phyloP scores from a whole-genome alignment of 495 filamentous ascomycete genomes.

The Corynascus novoguineensis region DNA sequence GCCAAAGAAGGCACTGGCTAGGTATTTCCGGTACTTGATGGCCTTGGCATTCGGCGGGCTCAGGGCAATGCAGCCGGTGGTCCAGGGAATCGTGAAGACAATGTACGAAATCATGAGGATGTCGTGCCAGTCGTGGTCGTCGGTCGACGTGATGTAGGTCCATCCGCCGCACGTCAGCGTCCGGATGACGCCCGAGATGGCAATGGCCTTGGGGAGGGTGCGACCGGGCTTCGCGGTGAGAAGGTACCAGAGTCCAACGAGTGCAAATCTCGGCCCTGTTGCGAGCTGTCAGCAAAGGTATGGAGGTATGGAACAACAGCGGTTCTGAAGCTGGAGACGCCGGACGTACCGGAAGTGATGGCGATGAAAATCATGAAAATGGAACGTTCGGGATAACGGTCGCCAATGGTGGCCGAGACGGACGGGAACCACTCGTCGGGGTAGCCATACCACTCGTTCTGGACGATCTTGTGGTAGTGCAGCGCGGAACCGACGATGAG shows the following conservation, averaged over 20 bases:
- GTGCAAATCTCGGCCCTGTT: conserved; percentile 77
- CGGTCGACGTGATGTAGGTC: conserved; percentile 98
- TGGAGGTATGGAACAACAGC: neutral
- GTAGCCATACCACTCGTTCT: conserved; percentile 96
- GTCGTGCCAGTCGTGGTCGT: conserved; percentile 98
- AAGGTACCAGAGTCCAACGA: conserved; percentile 90
- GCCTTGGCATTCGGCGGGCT: conserved; percentile 82
- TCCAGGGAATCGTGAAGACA: conserved; percentile 93
- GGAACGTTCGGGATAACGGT: conserved; percentile 93
- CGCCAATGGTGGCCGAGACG: conserved; percentile 96
- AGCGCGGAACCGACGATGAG: conserved; percentile 76
- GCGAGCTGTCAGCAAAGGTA: neutral
- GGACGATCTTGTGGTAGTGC: conserved; percentile 94
- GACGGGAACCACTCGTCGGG: conserved; percentile 99
- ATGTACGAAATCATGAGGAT: conserved; percentile 99
- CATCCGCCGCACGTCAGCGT: conserved; percentile 95
- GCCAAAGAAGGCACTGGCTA: conserved; percentile 82
- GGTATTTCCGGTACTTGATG: conserved; percentile 80
- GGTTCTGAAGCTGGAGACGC: no score
- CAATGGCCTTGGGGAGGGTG: conserved; percentile 74
- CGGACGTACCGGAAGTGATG: conserved; percentile 74
- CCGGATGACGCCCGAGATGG: conserved; percentile 73
- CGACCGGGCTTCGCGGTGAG: conserved; percentile 71
- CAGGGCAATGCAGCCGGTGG: conserved; percentile 78
- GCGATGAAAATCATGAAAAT: conserved; percentile 97